These are phyloP conservation scores for Boletus tomentosulus DNA, from an alignment of 768 basidiomycete genomes.

Conservation along the genomic window DNA sequence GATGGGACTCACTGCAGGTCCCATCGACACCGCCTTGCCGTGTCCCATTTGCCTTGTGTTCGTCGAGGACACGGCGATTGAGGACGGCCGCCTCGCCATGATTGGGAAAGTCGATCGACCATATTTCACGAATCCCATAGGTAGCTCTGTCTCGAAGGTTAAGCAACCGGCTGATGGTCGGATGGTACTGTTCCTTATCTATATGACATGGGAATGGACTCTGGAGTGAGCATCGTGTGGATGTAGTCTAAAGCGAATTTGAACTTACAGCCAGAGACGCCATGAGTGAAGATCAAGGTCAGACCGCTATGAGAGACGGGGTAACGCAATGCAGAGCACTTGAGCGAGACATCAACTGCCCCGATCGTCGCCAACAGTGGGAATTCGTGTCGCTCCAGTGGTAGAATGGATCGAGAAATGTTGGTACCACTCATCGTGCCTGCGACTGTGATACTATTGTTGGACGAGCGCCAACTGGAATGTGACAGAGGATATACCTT, in stretches of 20 bases:
- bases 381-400: slow-evolving; percentile 19
- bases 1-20: slow-evolving; percentile 19
- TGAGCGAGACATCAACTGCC: slow-evolving; percentile 9
- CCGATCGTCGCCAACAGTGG: slow-evolving; percentile 15
- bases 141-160: slow-evolving; percentile 4
- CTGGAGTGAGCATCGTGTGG: background rate
- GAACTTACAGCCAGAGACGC: slow-evolving; percentile 25
- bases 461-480: background rate
- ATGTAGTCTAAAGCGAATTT: too few species aligned
- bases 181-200: slow-evolving; percentile 31
- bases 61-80: slow-evolving; percentile 27
- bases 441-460: background rate
- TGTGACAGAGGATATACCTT: background rate
- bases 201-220: background rate
- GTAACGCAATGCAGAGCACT: slow-evolving; percentile 25
- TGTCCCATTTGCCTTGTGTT: slow-evolving; percentile 14
- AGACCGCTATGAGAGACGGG: slow-evolving; percentile 20
- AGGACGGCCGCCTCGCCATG: slow-evolving; percentile 33
- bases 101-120: slow-evolving; percentile 35
- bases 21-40: slow-evolving; percentile 3
- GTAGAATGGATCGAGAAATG: background rate
- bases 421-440: background rate
- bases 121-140: slow-evolving; percentile 29
- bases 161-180: slow-evolving; percentile 17
- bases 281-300: slow-evolving; percentile 28